Base-by-base conservation (phyloP, 192 early-diverging fungal species). In the Coemansia sp. region DNA sequence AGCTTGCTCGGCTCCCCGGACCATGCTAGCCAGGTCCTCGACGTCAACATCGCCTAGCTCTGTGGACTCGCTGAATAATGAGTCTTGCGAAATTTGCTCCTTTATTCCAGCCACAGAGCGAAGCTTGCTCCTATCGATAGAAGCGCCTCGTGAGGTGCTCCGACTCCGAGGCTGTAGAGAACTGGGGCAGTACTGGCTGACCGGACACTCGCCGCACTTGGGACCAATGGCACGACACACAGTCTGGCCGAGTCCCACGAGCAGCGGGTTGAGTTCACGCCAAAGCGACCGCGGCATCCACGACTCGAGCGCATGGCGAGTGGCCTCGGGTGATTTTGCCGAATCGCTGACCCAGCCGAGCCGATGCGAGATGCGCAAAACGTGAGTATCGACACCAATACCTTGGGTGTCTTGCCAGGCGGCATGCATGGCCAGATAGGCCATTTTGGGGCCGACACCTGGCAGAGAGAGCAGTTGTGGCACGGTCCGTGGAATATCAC, bases 351-450 rank as follows among this genome's bases (percentile, higher is more conserved):
- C 87, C 95, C 95, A 98, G 17, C 93, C 94, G 17, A 98, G 80
- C 6, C 94, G 82, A 64, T 97, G 94, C 21, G 88, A 57, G 44
- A 98, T 97, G 46, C 95, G 87, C 82, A 96, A 92, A 11, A 98
- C 95, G 79, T 98, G 97, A 0, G 92, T 93, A 75, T 98, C 95
- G 14, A 98, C 96, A 2, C 95, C 96, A 77, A 98, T 98, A 7
- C 95, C 96, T 59, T 92, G 91, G 38, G 84, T 91, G 66, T 79
- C 68, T 51, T 93, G 85, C 95, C 95, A 98, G 9, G 94, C 94
- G 7, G 67, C 75, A 38, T 95, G 94, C 77, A 98, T 86, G 2
- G 90, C 82, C 70, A 98, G 66, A 66, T 94, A 92, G 5, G 92
- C 89, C 88, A 98, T 98, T 73, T 98, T 98, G 2, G 96, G 96